Percentiles rank a stretch among this genome's conserved stretches.
phyloP scores from a whole-genome alignment of 2,329 filamentous ascomycete genomes.

The Alternaria dauci region DNA sequence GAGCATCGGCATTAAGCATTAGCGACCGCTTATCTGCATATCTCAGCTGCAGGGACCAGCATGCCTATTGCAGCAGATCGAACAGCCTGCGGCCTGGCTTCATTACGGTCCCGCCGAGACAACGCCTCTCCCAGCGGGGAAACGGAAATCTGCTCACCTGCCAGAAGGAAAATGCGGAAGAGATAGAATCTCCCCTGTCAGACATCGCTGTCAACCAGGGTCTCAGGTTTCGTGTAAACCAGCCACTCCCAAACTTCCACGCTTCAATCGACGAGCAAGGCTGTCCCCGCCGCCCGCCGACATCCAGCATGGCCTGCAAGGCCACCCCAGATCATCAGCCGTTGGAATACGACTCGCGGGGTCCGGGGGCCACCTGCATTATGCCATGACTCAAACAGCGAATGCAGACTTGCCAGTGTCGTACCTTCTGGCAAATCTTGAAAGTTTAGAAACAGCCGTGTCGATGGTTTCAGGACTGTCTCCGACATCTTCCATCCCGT shows the following conservation, averaged over 20 bases:
- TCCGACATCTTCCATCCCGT: background rate
- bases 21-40: background rate
- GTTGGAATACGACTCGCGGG: conserved; percentile 1
- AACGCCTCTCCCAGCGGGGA: background rate
- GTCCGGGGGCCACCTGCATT: conserved; percentile 5
- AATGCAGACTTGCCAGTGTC: background rate
- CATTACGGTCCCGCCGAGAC: background rate
- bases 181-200: background rate
- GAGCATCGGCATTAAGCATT: conserved; percentile 1
- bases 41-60: background rate
- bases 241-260: background rate
- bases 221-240: background rate
- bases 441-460: background rate
- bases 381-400: background rate
- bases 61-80: background rate
- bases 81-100: conserved; percentile 1
- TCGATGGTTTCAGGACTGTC: background rate
- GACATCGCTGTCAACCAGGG: background rate
- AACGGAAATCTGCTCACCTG: background rate
- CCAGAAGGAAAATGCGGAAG: background rate
- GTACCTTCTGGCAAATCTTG: background rate
- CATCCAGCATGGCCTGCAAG: conserved; percentile 19
- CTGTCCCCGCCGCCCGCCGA: conserved; percentile 40
- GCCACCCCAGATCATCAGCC: conserved; percentile 6
- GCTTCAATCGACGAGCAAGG: background rate